Evolutionary conservation across 2,329 filamentous ascomycete species (phyloP).

Genomic region (Alternaria sp.): DNA sequence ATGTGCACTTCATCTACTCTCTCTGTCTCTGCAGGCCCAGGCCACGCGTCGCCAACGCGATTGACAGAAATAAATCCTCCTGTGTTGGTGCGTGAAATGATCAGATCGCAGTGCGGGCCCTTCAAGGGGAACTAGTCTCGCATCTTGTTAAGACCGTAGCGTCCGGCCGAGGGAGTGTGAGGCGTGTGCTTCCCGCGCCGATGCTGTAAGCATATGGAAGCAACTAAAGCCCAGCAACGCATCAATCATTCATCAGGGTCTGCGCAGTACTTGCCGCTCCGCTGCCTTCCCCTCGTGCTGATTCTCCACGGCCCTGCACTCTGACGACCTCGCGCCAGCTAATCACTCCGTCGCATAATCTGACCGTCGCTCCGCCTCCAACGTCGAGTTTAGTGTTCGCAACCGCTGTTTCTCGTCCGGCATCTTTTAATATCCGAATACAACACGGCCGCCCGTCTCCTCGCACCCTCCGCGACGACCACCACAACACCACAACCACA

Average conservation of each 20-base stretch:
- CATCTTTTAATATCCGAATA: constrained; percentile 19
- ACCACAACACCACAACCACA: constrained; percentile 13
- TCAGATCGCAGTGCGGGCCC: constrained; percentile 15
- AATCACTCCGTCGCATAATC: constrained; percentile 17
- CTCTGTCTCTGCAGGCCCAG: neutral
- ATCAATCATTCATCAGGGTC: constrained; percentile 4
- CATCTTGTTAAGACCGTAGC: constrained; percentile 17
- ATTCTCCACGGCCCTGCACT: neutral
- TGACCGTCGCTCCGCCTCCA: constrained; percentile 15
- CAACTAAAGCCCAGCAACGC: constrained; percentile 5
- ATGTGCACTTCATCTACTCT: constrained; percentile 1
- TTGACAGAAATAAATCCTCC: constrained; percentile 8
- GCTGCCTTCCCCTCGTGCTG: constrained; percentile 11
- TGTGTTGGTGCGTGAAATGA: constrained; percentile 6
- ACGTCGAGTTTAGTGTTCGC: constrained; percentile 18
- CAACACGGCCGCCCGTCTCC: constrained; percentile 19
- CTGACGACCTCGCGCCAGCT: constrained; percentile 19
- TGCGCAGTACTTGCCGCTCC: constrained; percentile 9
- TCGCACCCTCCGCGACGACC: constrained; percentile 23
- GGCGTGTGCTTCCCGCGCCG: constrained; percentile 20
- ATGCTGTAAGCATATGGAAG: constrained; percentile 20
- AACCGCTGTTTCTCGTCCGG: constrained; percentile 22
- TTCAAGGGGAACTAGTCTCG: constrained; percentile 10
- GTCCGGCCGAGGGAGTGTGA: constrained; percentile 19
- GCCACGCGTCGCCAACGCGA: constrained; percentile 15